Percentiles rank a stretch among this genome's conserved stretches.
Conservation (phyloP, 1,139 yeast genomes). For the Scheffersomyces illinoinensis region DNA sequence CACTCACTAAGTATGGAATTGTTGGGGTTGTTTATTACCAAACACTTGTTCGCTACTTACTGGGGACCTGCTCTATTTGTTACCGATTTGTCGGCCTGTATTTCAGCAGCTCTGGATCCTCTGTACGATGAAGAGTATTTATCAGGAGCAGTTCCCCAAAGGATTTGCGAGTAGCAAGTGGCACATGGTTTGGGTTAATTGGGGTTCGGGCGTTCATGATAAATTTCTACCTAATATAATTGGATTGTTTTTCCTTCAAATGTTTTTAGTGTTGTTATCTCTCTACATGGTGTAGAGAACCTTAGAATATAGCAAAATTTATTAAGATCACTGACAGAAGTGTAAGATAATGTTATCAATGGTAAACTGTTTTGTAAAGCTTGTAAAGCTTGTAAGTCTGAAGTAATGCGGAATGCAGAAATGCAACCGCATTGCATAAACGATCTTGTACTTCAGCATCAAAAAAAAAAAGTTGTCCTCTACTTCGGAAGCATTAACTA, state of each 20-base stretch:
- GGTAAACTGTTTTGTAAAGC: not conserved
- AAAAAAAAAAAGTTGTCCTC: not conserved
- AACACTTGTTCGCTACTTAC: slow-evolving; percentile 5
- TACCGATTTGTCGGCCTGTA: slow-evolving; percentile 6
- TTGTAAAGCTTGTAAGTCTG: no score
- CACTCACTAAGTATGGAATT: slow-evolving; percentile 7
- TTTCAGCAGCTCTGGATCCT: slow-evolving; percentile 7
- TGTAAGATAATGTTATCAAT: not conserved
- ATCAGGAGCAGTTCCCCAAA: not conserved
- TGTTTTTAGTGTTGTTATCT: not conserved
- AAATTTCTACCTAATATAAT: no score
- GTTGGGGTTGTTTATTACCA: slow-evolving; percentile 4
- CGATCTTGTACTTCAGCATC: not conserved
- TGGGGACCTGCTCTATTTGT: slow-evolving; percentile 9
- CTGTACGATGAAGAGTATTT: slow-evolving; percentile 3
- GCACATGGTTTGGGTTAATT: not conserved
- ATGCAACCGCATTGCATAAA: not conserved
- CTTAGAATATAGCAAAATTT: not conserved
- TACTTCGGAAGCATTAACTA: not conserved
- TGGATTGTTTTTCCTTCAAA: not conserved
- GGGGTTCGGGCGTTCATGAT: not conserved
- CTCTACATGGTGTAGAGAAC: not conserved
- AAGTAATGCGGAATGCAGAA: no score
- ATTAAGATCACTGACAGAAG: not conserved
- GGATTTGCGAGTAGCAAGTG: not conserved